phyloP scores from a whole-genome alignment of 1,284 basidiomycete species.

The Cutaneotrichosporon arboriforme region DNA sequence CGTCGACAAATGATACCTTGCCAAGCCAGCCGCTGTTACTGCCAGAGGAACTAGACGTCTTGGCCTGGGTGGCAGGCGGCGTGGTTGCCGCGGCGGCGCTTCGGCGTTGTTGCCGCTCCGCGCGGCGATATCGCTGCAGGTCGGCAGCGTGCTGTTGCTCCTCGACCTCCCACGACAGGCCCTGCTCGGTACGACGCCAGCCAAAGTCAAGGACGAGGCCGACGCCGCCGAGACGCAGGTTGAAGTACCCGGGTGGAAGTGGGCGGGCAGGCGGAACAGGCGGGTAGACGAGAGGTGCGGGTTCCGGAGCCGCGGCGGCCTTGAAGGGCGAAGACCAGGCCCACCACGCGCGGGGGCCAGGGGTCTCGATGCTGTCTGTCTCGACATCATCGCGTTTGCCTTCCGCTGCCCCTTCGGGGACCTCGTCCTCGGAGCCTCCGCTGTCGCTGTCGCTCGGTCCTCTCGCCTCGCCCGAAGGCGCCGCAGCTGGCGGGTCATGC shows the following conservation, averaged over 20 bases:
- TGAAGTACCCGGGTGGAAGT: slow-evolving; percentile 28
- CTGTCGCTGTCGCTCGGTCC: too few species aligned
- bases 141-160: slow-evolving; percentile 10
- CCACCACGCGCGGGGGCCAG: slow-evolving; percentile 2
- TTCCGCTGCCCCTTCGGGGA: too few species aligned
- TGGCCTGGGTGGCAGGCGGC: too few species aligned
- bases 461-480: not conserved
- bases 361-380: not conserved
- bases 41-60: too few species aligned
- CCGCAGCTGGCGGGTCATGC: not conserved
- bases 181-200: slow-evolving; percentile 32
- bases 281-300: not conserved
- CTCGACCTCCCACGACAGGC: slow-evolving; percentile 35
- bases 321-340: slow-evolving; percentile 3
- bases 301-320: not conserved
- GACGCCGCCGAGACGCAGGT: slow-evolving; percentile 31
- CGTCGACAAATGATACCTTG: slow-evolving; percentile 6
- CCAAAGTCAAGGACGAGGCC: slow-evolving; percentile 39
- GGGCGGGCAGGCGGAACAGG: not conserved
- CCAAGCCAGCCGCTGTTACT: slow-evolving; percentile 4
- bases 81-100: not conserved
- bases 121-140: not conserved
- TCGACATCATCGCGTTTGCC: too few species aligned
- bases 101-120: not conserved
- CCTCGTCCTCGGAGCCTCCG: too few species aligned